These are phyloP conservation scores for Epichloe scottii DNA, from an alignment of 2,329 filamentous ascomycete species.

Conservation along the genomic window DNA sequence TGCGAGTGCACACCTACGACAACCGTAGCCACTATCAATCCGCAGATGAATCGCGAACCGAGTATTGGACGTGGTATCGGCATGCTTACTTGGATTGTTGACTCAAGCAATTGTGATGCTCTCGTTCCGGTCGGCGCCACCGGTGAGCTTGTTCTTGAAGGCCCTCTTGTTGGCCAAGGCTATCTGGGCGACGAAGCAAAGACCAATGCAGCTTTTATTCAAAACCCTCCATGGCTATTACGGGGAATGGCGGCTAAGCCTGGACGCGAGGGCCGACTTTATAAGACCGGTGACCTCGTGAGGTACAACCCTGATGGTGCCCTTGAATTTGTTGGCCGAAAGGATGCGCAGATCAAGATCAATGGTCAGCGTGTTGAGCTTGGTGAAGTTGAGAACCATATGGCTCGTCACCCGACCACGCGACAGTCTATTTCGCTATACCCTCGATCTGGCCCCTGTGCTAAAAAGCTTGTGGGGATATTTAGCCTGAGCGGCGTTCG, in stretches of 20 bases:
- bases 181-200: constrained; percentile 34
- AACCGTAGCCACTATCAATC: not conserved
- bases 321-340: constrained; percentile 23
- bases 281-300: constrained; percentile 23
- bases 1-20: constrained; percentile 9
- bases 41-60: not conserved
- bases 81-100: constrained; percentile 16
- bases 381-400: constrained; percentile 12
- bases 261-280: constrained; percentile 20
- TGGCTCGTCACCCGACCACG: not conserved
- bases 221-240: constrained; percentile 25
- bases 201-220: constrained; percentile 32
- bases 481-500: not conserved
- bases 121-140: constrained; percentile 15
- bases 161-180: constrained; percentile 33
- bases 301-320: constrained; percentile 15
- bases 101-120: constrained; percentile 12
- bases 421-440: not conserved
- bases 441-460: not conserved
- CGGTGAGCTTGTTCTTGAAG: constrained; percentile 26
- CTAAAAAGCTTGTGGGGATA: not conserved
- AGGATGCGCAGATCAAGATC: constrained; percentile 38
- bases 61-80: constrained; percentile 2
- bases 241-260: constrained; percentile 1
- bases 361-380: constrained; percentile 37